phyloP scores from a whole-genome alignment of 495 filamentous ascomycete species.

The Monascus purpureus region DNA sequence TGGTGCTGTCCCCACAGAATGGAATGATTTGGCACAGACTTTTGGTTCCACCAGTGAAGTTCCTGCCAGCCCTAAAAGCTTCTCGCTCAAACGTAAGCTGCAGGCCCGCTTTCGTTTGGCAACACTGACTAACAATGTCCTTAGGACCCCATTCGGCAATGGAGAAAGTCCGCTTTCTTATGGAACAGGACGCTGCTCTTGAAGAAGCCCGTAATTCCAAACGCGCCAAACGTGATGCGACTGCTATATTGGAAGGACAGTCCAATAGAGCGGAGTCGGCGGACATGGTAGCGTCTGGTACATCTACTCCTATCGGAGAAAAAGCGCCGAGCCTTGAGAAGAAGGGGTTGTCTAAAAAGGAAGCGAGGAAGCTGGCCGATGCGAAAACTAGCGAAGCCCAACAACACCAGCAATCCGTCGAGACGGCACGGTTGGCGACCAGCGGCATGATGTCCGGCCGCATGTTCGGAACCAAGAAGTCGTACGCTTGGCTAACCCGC shows the following conservation, averaged over 20 bases:
- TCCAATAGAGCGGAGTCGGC: conserved; percentile 19
- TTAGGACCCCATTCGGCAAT: conserved; percentile 20
- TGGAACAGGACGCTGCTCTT: conserved; percentile 18
- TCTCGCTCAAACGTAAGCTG: conserved; percentile 47
- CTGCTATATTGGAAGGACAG: conserved; percentile 26
- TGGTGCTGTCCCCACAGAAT: conserved; percentile 55
- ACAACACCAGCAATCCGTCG: conserved; percentile 36
- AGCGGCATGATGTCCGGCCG: conserved; percentile 30
- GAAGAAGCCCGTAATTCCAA: conserved; percentile 42
- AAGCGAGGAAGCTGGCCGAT: conserved; percentile 36
- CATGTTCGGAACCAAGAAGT: conserved; percentile 32
- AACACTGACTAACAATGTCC: conserved; percentile 7
- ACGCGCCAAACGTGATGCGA: conserved; percentile 31
- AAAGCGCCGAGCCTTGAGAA: conserved; percentile 33
- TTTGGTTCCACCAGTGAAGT: conserved; percentile 16
- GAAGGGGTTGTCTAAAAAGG: conserved; percentile 43
- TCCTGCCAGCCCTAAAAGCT: conserved; percentile 28
- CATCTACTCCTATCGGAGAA: conserved; percentile 29
- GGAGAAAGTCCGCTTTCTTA: conserved; percentile 21
- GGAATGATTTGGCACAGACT: conserved; percentile 47
- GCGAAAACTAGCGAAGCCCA: conserved; percentile 34
- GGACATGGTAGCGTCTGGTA: conserved; percentile 26
- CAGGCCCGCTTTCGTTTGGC: no score
- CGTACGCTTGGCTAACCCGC: conserved; percentile 32
- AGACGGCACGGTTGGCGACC: conserved; percentile 32